Base-by-base conservation (phyloP, 805 yeast species). In the Myxozyma neotropica region DNA sequence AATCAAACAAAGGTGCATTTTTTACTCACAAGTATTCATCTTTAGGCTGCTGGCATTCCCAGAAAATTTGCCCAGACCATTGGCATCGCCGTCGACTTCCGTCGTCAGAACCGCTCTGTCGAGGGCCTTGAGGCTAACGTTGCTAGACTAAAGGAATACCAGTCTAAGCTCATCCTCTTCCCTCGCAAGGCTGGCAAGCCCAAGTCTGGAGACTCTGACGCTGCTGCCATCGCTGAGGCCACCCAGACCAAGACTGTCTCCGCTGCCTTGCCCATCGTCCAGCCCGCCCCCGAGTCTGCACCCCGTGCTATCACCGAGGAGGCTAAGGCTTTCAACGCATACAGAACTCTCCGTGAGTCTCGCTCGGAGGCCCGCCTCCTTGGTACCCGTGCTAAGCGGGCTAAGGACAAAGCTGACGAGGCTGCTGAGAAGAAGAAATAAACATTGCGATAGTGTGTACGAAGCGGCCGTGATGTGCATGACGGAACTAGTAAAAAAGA, bases 41-140 rank as follows among this genome's bases (percentile, higher is more conserved):
- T n/a, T n/a, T n/a, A 29, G 53, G 97, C 97, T 78, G 97, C 89
- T 78, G 97, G 96, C 76, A 84, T 89, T 75, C 80, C 92, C 74
- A 81, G 91, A 71, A 89, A 91, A 80, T 90, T 89, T 83, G 99
- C 99, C 78, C 91, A 96, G 87, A 88, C 98, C 76, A 80, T 94
- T 74, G 99, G 99, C 81, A 89, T 94, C 75, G 90, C 99, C 73
- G 98, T 93, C 76, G 99, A 94, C 85, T 96, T 89, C 93, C 93
- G 99, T 86, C 92, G 99, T 83, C 93, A 87, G 79, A 94, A 94
- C 96, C 92, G 89, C 84, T 86, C 92, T 74, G 88, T 88, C 74
- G 99, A 92, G 84, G 91, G 88, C 76, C 89, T 91, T 73, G 94
- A 93, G 78, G 81, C 84, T 72, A 94, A 94, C 83, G 97, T 94